A percentile compares a stretch with the other conserved stretches of the same genome.
phyloP scores from a whole-genome alignment of 768 basidiomycete species.

The Hypholoma fasciculare region DNA sequence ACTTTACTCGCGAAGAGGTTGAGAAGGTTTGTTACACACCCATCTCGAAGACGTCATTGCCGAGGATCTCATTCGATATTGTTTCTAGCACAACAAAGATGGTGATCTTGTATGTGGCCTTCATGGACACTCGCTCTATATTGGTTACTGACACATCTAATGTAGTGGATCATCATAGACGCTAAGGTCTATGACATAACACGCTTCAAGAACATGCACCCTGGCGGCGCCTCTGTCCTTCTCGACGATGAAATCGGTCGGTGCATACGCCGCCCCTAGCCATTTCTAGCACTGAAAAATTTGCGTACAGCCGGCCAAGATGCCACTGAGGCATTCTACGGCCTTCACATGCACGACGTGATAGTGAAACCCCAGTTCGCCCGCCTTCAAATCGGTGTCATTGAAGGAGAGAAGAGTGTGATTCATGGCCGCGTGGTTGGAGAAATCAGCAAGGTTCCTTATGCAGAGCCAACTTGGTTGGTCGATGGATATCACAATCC shows the following conservation, averaged over 20 bases:
- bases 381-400: slow-evolving; percentile 73
- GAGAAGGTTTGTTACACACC: slow-evolving; percentile 34
- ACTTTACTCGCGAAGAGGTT: slow-evolving; percentile 41
- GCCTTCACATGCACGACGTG: slow-evolving; percentile 89
- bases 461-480: slow-evolving; percentile 87
- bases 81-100: slow-evolving; percentile 66
- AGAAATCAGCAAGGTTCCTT: slow-evolving; percentile 77
- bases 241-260: slow-evolving; percentile 73
- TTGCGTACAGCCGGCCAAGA: slow-evolving; percentile 74
- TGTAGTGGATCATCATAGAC: slow-evolving; percentile 84
- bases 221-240: slow-evolving; percentile 81
- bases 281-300: not conserved
- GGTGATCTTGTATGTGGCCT: slow-evolving; percentile 55
- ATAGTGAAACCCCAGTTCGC: slow-evolving; percentile 75
- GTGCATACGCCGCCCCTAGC: slow-evolving; percentile 22
- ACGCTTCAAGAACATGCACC: slow-evolving; percentile 82
- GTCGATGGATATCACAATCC: slow-evolving; percentile 67
- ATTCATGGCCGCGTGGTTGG: slow-evolving; percentile 61
- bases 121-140: not conserved
- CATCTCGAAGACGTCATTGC: not conserved
- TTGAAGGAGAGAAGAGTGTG: slow-evolving; percentile 66
- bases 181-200: slow-evolving; percentile 83
- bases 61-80: not conserved
- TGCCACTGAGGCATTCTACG: slow-evolving; percentile 88
- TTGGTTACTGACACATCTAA: not conserved